These are phyloP conservation scores for Roridomyces roridus DNA, from an alignment of 768 basidiomycete genomes.

Conservation along the genomic window DNA sequence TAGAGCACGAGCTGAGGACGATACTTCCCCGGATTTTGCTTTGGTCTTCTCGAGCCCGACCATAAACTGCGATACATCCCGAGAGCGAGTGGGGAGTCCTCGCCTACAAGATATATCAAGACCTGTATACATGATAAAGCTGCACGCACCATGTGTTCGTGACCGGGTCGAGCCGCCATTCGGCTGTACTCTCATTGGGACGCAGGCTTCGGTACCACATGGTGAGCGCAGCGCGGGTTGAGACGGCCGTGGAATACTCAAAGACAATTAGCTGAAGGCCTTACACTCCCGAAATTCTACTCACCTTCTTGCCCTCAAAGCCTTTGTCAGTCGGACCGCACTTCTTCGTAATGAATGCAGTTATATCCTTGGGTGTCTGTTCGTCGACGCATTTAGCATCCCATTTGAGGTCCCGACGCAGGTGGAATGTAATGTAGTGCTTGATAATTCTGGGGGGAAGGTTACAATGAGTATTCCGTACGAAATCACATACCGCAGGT, in stretches of 20 bases:
- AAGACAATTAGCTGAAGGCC: background rate
- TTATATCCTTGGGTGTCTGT: background rate
- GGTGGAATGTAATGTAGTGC: slow-evolving; percentile 1
- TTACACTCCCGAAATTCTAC: too few species aligned
- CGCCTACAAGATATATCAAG: too few species aligned
- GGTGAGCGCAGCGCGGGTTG: slow-evolving; percentile 22
- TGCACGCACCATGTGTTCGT: slow-evolving; percentile 4
- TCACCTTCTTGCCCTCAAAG: slow-evolving; percentile 8
- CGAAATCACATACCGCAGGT: slow-evolving; percentile 2
- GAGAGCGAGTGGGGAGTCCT: slow-evolving; percentile 26
- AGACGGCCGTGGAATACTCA: slow-evolving; percentile 23
- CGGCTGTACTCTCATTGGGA: slow-evolving; percentile 14
- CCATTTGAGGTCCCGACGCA: slow-evolving; percentile 1
- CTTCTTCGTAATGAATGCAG: slow-evolving; percentile 1
- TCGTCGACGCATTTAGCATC: background rate
- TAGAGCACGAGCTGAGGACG: slow-evolving; percentile 27
- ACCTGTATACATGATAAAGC: too few species aligned
- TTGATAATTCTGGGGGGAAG: too few species aligned
- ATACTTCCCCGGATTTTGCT: slow-evolving; percentile 25
- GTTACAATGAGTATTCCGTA: background rate
- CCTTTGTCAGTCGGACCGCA: background rate
- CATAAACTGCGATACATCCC: slow-evolving; percentile 27
- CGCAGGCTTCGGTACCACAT: slow-evolving; percentile 20
- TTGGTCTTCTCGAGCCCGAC: slow-evolving; percentile 30
- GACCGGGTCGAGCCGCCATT: slow-evolving; percentile 19